Evolutionary conservation across 352 stramenopile genomes (phyloP), one percentile per base, ranked within the genome.

Genomic region (Globisporangium cylindrosporum): DNA sequence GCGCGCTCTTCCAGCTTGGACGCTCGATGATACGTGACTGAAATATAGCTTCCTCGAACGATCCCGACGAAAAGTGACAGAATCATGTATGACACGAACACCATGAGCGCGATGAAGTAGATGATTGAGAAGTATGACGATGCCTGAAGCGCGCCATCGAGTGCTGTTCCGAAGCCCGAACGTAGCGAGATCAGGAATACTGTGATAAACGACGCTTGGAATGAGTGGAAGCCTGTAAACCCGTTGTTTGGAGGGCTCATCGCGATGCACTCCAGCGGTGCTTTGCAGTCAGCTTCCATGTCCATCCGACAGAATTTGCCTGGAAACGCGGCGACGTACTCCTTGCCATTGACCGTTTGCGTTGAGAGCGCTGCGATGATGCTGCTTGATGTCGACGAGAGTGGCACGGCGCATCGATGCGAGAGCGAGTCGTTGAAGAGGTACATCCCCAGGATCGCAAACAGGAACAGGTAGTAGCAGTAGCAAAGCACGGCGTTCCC

Each of bases 31-130:
- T 89, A 80, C 12, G 81, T 86, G 6, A 93, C 82, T 4, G 79
- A 68, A 32, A 92, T 89, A 59, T 93, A 95, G 68, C 82, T 91
- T 9, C 79, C 84, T 41, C 88, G 82, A n/a, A 95, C 84, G 59
- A 95, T 92, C 6, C 86, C 86, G 24, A 94, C 84, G 46, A 94
- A 94, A 0, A 95, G 70, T 15, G 86, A 90, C 2, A 92, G 71
- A 48, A 94, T 92, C 83, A 93, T 94, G 71, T 91, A 94, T 43
- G 84, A 93, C 0, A 95, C 84, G 34, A 95, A 92, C 0, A 95
- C 82, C 54, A 93, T 85, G 4, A 94, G 69, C 8, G 69, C 84
- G 59, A 94, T 84, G 66, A 95, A 95, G 56, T 92, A 94, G 65
- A 92, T 67, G 62, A 95, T 87, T 3, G 80, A 76, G 56, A 93